A percentile compares a stretch with the other conserved stretches of the same genome.
phyloP scores from a whole-genome alignment of 805 yeast species.

The Saccharomyces jurei region DNA sequence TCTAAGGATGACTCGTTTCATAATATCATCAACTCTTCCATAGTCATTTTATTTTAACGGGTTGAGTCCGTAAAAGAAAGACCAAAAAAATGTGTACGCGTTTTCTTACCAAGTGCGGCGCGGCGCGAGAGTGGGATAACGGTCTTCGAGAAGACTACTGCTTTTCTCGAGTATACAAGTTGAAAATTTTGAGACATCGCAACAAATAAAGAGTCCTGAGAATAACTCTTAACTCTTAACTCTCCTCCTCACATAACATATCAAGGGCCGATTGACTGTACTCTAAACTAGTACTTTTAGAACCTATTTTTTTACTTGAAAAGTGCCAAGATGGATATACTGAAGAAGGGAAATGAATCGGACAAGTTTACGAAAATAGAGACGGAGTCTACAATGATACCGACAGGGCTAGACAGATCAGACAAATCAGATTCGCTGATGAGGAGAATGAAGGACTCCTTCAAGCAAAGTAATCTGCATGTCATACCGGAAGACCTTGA shows the following conservation, averaged over 20 bases:
- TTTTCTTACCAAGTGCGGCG: background rate
- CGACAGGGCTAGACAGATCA: background rate
- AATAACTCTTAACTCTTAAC: background rate
- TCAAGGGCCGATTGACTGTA: too few relatives aligned
- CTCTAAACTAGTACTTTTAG: too few relatives aligned
- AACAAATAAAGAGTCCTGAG: background rate
- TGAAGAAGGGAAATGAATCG: background rate
- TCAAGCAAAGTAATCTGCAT: conserved; percentile 1
- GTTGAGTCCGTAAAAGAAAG: too few relatives aligned
- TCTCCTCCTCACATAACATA: too few relatives aligned
- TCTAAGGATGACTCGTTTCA: too few relatives aligned
- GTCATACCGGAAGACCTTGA: conserved; percentile 5
- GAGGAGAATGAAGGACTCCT: conserved; percentile 3
- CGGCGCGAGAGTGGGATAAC: background rate
- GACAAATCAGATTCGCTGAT: conserved; percentile 1
- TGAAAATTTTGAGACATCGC: background rate
- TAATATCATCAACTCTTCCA: background rate
- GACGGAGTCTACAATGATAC: conserved; percentile 2
- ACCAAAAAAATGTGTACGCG: background rate
- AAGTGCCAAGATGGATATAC: background rate
- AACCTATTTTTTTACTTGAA: too few relatives aligned
- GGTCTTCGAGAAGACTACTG: background rate
- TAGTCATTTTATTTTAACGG: background rate
- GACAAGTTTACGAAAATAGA: conserved; percentile 2
- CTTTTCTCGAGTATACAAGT: background rate